phyloP scores from a whole-genome alignment of 1,284 basidiomycete species.

The Ceratorhiza oryzae-sativae region DNA sequence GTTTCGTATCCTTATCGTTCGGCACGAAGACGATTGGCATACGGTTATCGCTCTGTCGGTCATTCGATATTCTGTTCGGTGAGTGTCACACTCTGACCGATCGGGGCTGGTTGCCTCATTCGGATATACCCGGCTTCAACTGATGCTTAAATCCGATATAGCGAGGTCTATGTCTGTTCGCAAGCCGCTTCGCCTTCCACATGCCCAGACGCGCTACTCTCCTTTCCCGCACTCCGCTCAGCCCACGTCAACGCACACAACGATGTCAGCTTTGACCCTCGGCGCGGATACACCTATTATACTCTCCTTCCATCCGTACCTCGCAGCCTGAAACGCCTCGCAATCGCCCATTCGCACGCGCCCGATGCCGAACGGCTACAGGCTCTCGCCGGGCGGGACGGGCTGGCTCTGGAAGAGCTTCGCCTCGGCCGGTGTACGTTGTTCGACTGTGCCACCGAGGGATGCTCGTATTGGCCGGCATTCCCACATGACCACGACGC shows the following conservation, averaged over 20 bases:
- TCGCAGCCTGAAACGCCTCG: constrained; percentile 16
- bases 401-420: constrained; percentile 6
- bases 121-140: background rate
- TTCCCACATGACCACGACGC: constrained; percentile 38
- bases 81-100: background rate
- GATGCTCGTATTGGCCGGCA: constrained; percentile 34
- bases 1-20: constrained; percentile 19
- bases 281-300: constrained; percentile 23
- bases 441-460: constrained; percentile 32
- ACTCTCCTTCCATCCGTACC: constrained; percentile 23
- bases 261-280: constrained; percentile 29
- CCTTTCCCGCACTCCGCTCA: constrained; percentile 23
- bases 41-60: background rate
- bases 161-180: constrained; percentile 28
- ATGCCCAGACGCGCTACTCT: background rate
- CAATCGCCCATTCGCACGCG: constrained; percentile 27
- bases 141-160: background rate
- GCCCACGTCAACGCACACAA: constrained; percentile 36
- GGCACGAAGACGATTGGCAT: constrained; percentile 31
- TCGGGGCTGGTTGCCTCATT: background rate
- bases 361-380: constrained; percentile 23
- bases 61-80: constrained; percentile 24
- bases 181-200: constrained; percentile 2
- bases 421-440: constrained; percentile 24
- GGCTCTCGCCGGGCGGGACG: background rate